These are phyloP conservation scores for Clarkia xantiana DNA, from an alignment of 345 rosid species.

Conservation along the genomic window DNA sequence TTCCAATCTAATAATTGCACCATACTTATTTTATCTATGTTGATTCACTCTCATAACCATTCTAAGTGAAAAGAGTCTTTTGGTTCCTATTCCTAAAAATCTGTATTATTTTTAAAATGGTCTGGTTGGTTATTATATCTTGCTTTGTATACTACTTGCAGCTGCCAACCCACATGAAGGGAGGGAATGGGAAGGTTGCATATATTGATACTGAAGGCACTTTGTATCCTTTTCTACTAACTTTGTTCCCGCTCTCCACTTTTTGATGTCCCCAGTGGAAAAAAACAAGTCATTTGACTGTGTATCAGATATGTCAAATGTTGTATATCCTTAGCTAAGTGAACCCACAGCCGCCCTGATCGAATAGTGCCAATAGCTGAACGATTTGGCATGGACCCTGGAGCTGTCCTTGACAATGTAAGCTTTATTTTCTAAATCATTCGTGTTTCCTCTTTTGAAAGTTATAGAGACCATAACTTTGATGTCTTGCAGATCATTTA, in stretches of 20 bases:
- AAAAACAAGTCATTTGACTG: too few species aligned
- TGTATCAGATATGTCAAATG: not conserved
- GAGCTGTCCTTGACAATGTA: constrained; percentile 93
- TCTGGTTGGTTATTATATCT: not conserved
- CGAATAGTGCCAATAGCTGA: constrained; percentile 79
- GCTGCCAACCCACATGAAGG: constrained; percentile 78
- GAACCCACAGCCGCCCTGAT: constrained; percentile 62
- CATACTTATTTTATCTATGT: too few species aligned
- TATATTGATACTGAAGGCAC: constrained; percentile 85
- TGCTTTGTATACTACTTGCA: constrained; percentile 14
- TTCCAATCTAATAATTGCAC: too few species aligned
- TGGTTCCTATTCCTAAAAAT: too few species aligned
- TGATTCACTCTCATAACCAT: too few species aligned
- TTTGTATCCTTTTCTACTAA: constrained; percentile 41
- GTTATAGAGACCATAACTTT: not conserved
- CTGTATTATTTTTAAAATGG: not conserved
- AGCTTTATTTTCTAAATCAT: constrained; percentile 6
- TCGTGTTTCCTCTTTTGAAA: not conserved
- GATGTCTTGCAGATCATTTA: constrained; percentile 47
- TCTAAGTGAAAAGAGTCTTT: too few species aligned
- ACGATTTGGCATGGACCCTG: constrained; percentile 96
- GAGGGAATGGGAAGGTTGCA: constrained; percentile 93
- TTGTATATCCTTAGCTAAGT: constrained; percentile 21
- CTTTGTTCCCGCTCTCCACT: not conserved
- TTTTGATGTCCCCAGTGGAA: too few species aligned